Evolutionary conservation across 2,329 filamentous ascomycete genomes (phyloP).

Genomic region (Clathrospora elynae): DNA sequence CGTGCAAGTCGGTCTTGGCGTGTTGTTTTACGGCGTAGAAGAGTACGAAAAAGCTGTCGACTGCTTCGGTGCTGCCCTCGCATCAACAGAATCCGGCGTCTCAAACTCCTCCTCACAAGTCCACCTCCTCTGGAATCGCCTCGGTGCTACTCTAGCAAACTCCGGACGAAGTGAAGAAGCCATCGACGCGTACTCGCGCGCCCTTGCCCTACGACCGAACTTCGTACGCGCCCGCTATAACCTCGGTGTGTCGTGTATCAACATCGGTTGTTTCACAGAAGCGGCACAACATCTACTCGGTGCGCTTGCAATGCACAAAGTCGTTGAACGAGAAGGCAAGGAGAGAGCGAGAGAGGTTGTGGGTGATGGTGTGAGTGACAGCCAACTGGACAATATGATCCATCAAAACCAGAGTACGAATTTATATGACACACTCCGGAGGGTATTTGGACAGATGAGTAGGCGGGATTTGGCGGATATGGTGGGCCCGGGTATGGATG

Average conservation of each 20-base stretch:
- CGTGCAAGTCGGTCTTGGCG: conserved; percentile 94
- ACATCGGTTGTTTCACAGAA: conserved; percentile 92
- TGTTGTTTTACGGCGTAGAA: conserved; percentile 96
- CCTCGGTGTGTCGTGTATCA: conserved; percentile 93
- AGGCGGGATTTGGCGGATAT: conserved; percentile 83
- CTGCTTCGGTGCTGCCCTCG: conserved; percentile 92
- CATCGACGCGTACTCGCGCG: conserved; percentile 94
- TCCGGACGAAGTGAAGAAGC: conserved; percentile 92
- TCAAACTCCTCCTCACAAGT: conserved; percentile 85
- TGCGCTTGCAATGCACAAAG: conserved; percentile 92
- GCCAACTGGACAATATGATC: conserved; percentile 82
- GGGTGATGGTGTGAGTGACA: conserved; percentile 64
- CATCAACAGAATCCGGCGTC: conserved; percentile 79
- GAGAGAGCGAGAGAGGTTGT: conserved; percentile 84
- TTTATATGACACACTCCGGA: conserved; percentile 87
- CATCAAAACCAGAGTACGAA: conserved; percentile 97
- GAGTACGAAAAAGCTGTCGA: conserved; percentile 99
- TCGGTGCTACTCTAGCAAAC: conserved; percentile 95
- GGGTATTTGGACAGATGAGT: conserved; percentile 97
- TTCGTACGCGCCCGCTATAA: conserved; percentile 98
- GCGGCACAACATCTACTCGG: conserved; percentile 91
- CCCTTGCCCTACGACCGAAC: conserved; percentile 86
- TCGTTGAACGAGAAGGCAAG: conserved; percentile 82
- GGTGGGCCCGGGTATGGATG: conserved; percentile 88
- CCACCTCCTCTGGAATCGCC: conserved; percentile 94